phyloP scores from a whole-genome alignment of 2,329 filamentous ascomycete species.

The Cladobotryum mycophilum region DNA sequence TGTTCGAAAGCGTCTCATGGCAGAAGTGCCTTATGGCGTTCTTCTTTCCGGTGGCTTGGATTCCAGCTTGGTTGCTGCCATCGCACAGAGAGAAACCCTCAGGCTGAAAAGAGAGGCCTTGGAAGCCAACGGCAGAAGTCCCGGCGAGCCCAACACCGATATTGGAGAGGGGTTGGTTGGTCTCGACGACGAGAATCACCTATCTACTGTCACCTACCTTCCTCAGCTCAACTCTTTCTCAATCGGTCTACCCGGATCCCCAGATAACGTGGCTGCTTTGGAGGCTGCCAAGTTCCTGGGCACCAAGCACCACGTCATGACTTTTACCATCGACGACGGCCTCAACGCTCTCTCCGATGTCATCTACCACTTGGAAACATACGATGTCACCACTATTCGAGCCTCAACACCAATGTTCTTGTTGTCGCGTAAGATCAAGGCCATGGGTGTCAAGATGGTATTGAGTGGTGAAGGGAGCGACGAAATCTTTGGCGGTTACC shows the following conservation, averaged over 20 bases:
- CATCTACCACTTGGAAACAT: slow-evolving; percentile 96
- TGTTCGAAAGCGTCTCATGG: slow-evolving; percentile 96
- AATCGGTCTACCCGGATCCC: slow-evolving; percentile 87
- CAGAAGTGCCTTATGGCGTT: slow-evolving; percentile 96
- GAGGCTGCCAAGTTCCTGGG: slow-evolving; percentile 96
- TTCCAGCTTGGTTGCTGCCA: slow-evolving; percentile 89
- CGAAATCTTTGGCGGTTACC: slow-evolving; percentile 96
- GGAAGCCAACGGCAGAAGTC: slow-evolving; percentile 39
- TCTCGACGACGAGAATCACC: slow-evolving; percentile 85
- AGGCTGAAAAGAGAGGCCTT: slow-evolving; percentile 63
- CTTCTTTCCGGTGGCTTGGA: slow-evolving; percentile 91
- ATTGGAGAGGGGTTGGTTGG: slow-evolving; percentile 73
- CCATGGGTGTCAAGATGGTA: slow-evolving; percentile 99
- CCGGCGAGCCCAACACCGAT: slow-evolving; percentile 42
- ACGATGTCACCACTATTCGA: slow-evolving; percentile 96
- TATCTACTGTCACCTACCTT: slow-evolving; percentile 84
- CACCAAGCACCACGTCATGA: slow-evolving; percentile 97
- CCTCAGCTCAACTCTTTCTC: slow-evolving; percentile 98
- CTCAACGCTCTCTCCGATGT: slow-evolving; percentile 95
- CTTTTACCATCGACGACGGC: slow-evolving; percentile 95
- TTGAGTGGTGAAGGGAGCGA: slow-evolving; percentile 94
- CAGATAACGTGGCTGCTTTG: slow-evolving; percentile 84
- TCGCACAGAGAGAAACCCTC: slow-evolving; percentile 87
- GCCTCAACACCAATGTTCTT: slow-evolving; percentile 99
- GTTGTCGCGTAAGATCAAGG: slow-evolving; percentile 97